These are phyloP conservation scores for Candida arabinofermentans DNA, from an alignment of 805 yeast genomes.

Conservation along the genomic window DNA sequence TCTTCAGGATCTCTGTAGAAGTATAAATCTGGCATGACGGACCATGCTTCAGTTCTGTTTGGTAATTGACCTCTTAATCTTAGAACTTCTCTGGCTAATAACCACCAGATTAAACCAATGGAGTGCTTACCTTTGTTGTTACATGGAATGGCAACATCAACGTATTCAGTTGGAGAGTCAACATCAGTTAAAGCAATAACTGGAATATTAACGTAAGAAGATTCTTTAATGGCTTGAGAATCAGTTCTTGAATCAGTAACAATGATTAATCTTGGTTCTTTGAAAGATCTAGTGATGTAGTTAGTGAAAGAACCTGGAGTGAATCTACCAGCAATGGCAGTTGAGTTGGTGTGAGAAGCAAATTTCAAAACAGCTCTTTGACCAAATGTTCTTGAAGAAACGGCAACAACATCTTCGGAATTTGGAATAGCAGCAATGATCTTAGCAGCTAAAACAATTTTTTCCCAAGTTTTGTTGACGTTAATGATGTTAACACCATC, in stretches of 20 bases:
- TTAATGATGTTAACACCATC: conserved; percentile 99
- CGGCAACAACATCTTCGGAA: conserved; percentile 97
- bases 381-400: conserved; percentile 98
- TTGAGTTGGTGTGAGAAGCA: conserved; percentile 99
- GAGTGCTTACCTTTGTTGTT: conserved; percentile 99
- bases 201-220: conserved; percentile 99
- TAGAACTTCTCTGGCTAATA: conserved; percentile 97
- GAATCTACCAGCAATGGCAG: conserved; percentile 99
- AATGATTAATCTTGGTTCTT: conserved; percentile 99
- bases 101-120: conserved; percentile 99
- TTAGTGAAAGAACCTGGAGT: conserved; percentile 99
- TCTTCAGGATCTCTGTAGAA: conserved; percentile 99
- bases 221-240: conserved; percentile 99
- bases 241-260: conserved; percentile 99
- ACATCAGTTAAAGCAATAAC: conserved; percentile 98
- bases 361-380: conserved; percentile 99
- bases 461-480: conserved; percentile 99
- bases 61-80: conserved; percentile 97
- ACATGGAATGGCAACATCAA: conserved; percentile 99
- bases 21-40: conserved; percentile 99
- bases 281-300: conserved; percentile 99
- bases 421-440: conserved; percentile 99
- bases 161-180: conserved; percentile 98
- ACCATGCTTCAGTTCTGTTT: conserved; percentile 96
- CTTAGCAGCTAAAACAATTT: conserved; percentile 99